Conservation (phyloP, 1,139 yeast genomes). For the Suhomyces chickasaworum region DNA sequence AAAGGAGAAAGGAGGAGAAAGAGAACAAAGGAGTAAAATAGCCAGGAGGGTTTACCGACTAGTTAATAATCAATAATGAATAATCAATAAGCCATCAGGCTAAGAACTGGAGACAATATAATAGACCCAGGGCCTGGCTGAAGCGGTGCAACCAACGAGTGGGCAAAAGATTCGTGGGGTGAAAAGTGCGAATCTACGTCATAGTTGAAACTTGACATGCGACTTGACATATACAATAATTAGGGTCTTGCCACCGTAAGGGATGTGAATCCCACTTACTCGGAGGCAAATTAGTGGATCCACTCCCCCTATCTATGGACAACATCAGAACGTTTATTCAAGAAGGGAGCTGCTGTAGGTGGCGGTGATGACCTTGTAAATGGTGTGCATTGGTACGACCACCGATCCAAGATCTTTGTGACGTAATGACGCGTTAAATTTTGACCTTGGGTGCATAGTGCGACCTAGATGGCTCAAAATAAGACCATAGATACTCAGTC, state of each 20-base stretch:
- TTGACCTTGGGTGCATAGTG: background rate
- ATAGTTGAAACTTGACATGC: background rate
- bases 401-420: conserved; percentile 5
- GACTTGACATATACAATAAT: background rate
- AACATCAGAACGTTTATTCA: background rate
- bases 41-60: too few species aligned
- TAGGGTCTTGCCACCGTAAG: background rate
- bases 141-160: background rate
- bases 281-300: background rate
- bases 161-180: background rate
- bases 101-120: background rate
- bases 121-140: background rate
- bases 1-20: too few species aligned
- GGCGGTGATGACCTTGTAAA: background rate
- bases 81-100: background rate
- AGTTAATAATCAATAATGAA: too few species aligned
- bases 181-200: background rate
- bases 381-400: background rate
- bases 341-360: background rate
- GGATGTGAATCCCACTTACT: background rate
- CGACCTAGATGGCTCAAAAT: background rate
- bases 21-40: too few species aligned
- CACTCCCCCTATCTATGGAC: background rate
- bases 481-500: conserved; percentile 3
- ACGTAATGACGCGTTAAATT: conserved; percentile 1